A percentile compares a stretch with the other conserved stretches of the same genome.
Evolutionary conservation across 2,329 filamentous ascomycete genomes (phyloP).

Genomic region (Trichoderma sp.): DNA sequence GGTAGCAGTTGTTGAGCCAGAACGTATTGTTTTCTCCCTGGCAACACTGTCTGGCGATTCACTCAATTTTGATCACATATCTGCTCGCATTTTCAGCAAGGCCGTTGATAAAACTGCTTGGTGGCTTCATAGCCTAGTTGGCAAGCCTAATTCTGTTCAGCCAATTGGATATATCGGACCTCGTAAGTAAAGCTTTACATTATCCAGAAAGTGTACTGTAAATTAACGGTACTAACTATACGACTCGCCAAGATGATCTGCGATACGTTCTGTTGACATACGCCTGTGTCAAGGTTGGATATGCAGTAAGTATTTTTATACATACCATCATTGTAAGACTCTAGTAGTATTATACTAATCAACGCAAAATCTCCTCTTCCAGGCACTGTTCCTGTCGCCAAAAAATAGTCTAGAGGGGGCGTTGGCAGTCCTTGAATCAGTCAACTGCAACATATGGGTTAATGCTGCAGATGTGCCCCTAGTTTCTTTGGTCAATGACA

Average conservation of each 20-base stretch:
- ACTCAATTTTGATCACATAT: not conserved
- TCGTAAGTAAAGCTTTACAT: not conserved
- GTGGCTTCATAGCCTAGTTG: not conserved
- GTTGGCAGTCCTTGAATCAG: slow-evolving; percentile 32
- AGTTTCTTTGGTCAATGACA: not conserved
- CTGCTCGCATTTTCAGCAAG: not conserved
- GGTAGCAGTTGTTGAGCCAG: not conserved
- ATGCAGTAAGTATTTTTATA: not conserved
- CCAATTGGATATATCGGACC: not conserved
- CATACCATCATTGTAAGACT: not conserved
- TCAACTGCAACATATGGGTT: slow-evolving; percentile 34
- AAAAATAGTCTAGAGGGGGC: slow-evolving; percentile 35
- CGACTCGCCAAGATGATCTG: not conserved
- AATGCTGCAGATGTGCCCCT: slow-evolving; percentile 23
- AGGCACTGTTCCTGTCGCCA: slow-evolving; percentile 22
- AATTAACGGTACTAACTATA: not conserved
- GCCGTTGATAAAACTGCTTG: not conserved
- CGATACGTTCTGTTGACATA: not conserved
- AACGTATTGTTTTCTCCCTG: not conserved
- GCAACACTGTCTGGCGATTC: not conserved
- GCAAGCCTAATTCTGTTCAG: not conserved
- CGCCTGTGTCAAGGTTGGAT: not conserved
- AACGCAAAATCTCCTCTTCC: not conserved
- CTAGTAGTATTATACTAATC: not conserved
- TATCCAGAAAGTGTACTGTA: not conserved